Conservation (phyloP, 2,329 filamentous ascomycete genomes). For the Balansia obtecta region DNA sequence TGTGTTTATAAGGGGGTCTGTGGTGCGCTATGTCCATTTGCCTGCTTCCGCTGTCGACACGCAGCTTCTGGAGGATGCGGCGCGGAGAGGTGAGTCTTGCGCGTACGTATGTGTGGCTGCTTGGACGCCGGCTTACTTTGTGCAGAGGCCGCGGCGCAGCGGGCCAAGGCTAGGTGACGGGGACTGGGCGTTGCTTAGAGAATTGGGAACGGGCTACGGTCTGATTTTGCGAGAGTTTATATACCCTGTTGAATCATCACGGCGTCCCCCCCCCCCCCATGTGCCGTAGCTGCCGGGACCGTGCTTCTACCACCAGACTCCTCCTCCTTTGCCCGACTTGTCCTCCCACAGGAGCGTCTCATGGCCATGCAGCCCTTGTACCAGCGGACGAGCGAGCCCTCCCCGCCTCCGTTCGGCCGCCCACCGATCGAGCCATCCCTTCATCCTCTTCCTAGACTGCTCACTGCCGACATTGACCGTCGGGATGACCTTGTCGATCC, state of each 20-base stretch:
- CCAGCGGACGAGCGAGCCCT: constrained; percentile 35
- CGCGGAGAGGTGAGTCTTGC: constrained; percentile 66
- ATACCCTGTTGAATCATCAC: no score
- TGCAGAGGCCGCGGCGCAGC: constrained; percentile 44
- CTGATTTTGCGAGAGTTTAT: no score
- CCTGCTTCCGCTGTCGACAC: constrained; percentile 75
- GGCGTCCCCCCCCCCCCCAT: no score
- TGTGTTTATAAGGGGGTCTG: constrained; percentile 87
- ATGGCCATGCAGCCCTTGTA: constrained; percentile 25
- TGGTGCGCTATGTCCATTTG: constrained; percentile 85
- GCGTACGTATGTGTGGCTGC: no score
- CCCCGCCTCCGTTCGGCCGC: constrained; percentile 42
- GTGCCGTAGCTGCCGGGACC: no score
- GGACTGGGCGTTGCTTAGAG: no score
- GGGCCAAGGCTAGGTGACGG: constrained; percentile 45
- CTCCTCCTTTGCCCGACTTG: constrained; percentile 24
- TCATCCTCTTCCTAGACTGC: constrained; percentile 45
- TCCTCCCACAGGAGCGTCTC: constrained; percentile 25
- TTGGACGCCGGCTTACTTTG: not conserved
- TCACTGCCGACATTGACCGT: constrained; percentile 74
- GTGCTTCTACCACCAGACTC: constrained; percentile 30
- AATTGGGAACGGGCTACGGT: no score
- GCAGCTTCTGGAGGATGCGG: constrained; percentile 80
- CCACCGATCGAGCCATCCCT: constrained; percentile 53
- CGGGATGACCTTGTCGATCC: constrained; percentile 82